phyloP scores from a whole-genome alignment of 2,329 filamentous ascomycete species.

The Colletotrichum lindemuthianum region DNA sequence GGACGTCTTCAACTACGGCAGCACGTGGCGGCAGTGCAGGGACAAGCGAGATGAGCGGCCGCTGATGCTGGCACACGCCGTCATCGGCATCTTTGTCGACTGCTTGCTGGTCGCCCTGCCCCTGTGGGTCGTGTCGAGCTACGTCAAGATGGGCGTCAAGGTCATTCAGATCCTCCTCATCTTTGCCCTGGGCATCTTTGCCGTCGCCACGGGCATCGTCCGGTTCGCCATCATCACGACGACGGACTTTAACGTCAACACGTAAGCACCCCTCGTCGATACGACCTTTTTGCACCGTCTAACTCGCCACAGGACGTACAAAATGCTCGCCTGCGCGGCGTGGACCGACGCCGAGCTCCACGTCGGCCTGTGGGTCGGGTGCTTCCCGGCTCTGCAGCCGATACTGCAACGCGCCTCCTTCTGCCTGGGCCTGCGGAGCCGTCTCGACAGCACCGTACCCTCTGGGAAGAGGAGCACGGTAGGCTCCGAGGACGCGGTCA shows the following conservation, averaged over 20 bases:
- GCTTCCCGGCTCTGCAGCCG: constrained; percentile 52
- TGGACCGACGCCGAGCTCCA: constrained; percentile 55
- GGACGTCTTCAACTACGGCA: constrained; percentile 25
- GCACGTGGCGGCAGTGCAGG: constrained; percentile 40
- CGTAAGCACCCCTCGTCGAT: constrained; percentile 41
- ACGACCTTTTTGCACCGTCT: background rate
- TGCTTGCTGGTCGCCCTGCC: constrained; percentile 47
- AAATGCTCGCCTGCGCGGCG: constrained; percentile 47
- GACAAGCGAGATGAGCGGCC: constrained; percentile 37
- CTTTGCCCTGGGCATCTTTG: constrained; percentile 50
- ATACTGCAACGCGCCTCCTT: constrained; percentile 18
- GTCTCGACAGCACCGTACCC: background rate
- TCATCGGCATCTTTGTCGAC: constrained; percentile 47
- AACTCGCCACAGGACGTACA: constrained; percentile 45
- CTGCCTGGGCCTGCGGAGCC: constrained; percentile 8
- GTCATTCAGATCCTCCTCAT: constrained; percentile 48
- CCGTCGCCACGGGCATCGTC: constrained; percentile 49
- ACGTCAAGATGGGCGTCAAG: constrained; percentile 47
- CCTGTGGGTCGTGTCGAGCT: constrained; percentile 49
- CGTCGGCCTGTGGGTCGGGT: constrained; percentile 54
- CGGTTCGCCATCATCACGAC: constrained; percentile 49
- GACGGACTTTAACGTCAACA: constrained; percentile 43
- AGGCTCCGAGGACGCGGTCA: background rate
- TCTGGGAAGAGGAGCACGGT: background rate
- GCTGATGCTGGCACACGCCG: constrained; percentile 48